phyloP scores from a whole-genome alignment of 306 rosid genomes.

The Phaseolus lunatus region DNA sequence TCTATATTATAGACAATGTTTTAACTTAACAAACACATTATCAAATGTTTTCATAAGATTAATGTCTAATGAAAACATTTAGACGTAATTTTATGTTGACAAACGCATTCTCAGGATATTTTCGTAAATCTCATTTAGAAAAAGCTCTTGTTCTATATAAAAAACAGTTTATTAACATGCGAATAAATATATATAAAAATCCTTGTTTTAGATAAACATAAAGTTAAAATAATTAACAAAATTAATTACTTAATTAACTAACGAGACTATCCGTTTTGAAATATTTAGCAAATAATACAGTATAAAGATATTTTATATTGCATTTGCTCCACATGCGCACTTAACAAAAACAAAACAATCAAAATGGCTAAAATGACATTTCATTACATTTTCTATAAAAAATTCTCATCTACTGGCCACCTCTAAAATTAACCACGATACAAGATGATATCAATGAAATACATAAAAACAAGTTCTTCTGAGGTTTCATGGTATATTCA shows the following conservation, averaged over 20 bases:
- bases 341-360: conserved; percentile 31
- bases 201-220: background rate
- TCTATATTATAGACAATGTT: too few species aligned
- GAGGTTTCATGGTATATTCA: conserved; percentile 50
- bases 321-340: conserved; percentile 32
- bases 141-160: too few species aligned
- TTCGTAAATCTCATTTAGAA: too few species aligned
- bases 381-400: conserved; percentile 50
- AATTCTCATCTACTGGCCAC: conserved; percentile 48
- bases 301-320: background rate
- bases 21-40: too few species aligned
- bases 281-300: background rate
- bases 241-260: background rate
- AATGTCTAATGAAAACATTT: too few species aligned
- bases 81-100: too few species aligned
- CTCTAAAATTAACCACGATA: conserved; percentile 45
- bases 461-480: conserved; percentile 9
- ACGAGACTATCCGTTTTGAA: background rate
- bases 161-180: too few species aligned
- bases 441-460: conserved; percentile 28
- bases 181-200: too few species aligned
- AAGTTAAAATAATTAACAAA: background rate
- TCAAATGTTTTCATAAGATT: too few species aligned
- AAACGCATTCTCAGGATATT: too few species aligned
- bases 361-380: conserved; percentile 47